A percentile compares a stretch with the other conserved stretches of the same genome.
Conservation (phyloP, 306 rosid genomes). For the Lablab purpureus region DNA sequence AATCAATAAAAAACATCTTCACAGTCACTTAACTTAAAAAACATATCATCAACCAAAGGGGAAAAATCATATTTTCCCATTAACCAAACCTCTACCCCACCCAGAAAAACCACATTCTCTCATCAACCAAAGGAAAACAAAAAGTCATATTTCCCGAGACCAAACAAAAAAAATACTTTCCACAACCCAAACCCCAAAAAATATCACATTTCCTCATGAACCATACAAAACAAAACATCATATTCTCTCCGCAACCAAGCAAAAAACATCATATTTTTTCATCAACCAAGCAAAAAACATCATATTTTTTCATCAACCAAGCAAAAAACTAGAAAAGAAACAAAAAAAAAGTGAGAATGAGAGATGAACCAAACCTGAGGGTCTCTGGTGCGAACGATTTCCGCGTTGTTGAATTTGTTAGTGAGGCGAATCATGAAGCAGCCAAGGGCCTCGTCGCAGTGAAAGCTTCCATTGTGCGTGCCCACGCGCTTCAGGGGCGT, state of each 20-base stretch:
- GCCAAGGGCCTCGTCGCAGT: conserved; percentile 98
- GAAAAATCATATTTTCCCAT: not conserved
- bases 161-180: not conserved
- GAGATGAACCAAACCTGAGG: conserved; percentile 59
- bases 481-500: conserved; percentile 77
- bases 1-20: no score
- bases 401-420: conserved; percentile 68
- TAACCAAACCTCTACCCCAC: not conserved
- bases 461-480: conserved; percentile 96
- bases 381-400: conserved; percentile 88
- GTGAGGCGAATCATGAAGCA: conserved; percentile 99
- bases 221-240: not conserved
- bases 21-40: no score
- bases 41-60: no score
- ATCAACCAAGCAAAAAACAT: not conserved
- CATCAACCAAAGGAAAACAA: not conserved
- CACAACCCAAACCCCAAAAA: not conserved
- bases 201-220: not conserved
- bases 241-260: not conserved
- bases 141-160: not conserved
- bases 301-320: not conserved
- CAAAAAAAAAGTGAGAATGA: not conserved
- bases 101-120: not conserved
- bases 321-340: not conserved
- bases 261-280: not conserved